phyloP scores from a whole-genome alignment of 805 yeast genomes.

The Pichia thaimueangensis region DNA sequence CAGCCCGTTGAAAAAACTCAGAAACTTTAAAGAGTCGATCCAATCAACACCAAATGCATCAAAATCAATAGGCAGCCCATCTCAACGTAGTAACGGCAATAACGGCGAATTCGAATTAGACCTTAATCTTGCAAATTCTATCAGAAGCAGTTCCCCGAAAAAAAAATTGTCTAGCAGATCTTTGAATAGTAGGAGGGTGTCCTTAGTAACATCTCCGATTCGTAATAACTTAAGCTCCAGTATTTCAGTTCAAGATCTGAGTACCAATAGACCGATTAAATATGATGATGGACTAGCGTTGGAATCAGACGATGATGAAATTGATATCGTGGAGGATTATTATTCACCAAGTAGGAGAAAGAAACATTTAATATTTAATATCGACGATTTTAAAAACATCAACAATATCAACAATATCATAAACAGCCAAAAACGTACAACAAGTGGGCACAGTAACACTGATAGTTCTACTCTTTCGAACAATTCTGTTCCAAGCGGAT shows the following conservation, averaged over 20 bases:
- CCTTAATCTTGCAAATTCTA: conserved; percentile 22
- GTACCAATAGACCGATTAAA: neutral
- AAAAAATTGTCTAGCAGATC: conserved; percentile 9
- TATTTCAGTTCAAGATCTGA: neutral
- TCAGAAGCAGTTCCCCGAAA: conserved; percentile 25
- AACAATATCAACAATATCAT: neutral
- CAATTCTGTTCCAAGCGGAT: conserved; percentile 48
- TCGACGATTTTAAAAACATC: neutral
- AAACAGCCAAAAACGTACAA: neutral
- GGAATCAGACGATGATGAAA: neutral
- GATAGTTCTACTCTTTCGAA: conserved; percentile 17
- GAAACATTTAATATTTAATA: neutral
- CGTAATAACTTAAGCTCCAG: neutral
- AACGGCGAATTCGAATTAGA: conserved; percentile 20
- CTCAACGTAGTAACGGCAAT: neutral
- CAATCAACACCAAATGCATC: conserved; percentile 1
- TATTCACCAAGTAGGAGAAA: neutral
- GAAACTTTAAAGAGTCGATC: conserved; percentile 19
- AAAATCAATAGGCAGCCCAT: neutral
- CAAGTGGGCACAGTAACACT: conserved; percentile 17
- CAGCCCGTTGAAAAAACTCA: conserved; percentile 25
- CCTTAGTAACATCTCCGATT: neutral
- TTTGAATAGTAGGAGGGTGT: neutral
- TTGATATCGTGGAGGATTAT: neutral
- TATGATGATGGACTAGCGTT: neutral